Base-by-base conservation (phyloP, 1,284 basidiomycete species). In the Papiliotrema laurentii region DNA sequence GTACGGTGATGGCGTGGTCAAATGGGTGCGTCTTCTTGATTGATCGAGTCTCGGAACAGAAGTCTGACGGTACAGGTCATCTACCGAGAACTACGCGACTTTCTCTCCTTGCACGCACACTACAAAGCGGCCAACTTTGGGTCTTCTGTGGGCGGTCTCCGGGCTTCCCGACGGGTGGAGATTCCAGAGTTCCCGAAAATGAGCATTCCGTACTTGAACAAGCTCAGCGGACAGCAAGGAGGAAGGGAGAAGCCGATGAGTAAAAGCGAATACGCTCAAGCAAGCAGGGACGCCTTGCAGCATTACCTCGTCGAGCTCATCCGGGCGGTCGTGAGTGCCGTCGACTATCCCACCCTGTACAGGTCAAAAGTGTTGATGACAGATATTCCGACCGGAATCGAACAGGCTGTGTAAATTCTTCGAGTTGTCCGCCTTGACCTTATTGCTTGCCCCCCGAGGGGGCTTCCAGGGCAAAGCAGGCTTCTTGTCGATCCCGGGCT, bases 351-450 rank as follows among this genome's bases (percentile, higher is more conserved):
- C n/a, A n/a, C n/a, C n/a, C n/a, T n/a, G n/a, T n/a, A n/a, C 14
- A 18, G 25, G 16, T 39, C 27, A 16, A 4, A 19, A 25, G 47
- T 50, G 22, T 49, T 21, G 18, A 13, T 9, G 3, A n/a, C 58
- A 96, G 89, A 96, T 97, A 88, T 97, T 97, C 75, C 88, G 92
- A 61, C 89, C 94, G 1, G 85, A 92, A 38, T 84, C 90, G 0
- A 98, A 97, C 64, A 83, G 93, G 22, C 75, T 98, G 0, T 86
- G 88, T 53, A 85, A 85, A n/a, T 99, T 98, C 74, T 81, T 99
- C 48, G 96, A 99, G 72, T 81, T 98, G 41, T 93, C 89, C 41
- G 85, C 92, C 0, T 76, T 98, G 25, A 93, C 87, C 2, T 83
- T 97, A 47, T 75, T 83, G 5, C 80, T 94, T 6, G 89, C 92